These are phyloP conservation scores for Rhizoclosmatium globosum DNA, from an alignment of 192 early-diverging fungal species.

Conservation along the genomic window DNA sequence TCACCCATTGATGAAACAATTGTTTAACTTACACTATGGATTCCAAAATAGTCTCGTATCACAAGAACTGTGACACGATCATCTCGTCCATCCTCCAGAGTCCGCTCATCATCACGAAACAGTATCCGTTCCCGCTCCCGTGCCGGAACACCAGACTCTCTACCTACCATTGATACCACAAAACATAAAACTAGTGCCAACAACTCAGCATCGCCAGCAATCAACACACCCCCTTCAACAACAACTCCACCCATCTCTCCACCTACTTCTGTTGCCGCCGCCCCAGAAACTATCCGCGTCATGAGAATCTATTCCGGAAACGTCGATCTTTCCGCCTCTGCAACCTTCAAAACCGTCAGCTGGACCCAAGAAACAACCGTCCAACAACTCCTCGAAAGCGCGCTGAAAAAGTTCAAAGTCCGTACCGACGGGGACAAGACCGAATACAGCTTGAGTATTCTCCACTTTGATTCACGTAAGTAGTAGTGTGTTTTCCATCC, in stretches of 20 bases:
- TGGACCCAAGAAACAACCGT: conserved; percentile 50
- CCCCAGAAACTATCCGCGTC: conserved; percentile 54
- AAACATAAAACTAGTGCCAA: too few species aligned
- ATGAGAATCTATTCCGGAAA: conserved; percentile 61
- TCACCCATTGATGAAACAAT: too few species aligned
- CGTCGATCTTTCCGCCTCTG: conserved; percentile 52
- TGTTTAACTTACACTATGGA: too few species aligned
- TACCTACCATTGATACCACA: neutral
- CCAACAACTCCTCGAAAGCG: conserved; percentile 38
- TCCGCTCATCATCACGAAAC: too few species aligned
- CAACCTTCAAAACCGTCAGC: conserved; percentile 58
- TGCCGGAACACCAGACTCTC: neutral
- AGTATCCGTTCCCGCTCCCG: neutral
- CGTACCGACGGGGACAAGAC: conserved; percentile 7
- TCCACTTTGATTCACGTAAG: conserved; percentile 55
- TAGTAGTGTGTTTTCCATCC: neutral
- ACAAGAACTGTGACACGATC: too few species aligned
- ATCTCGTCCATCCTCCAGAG: too few species aligned
- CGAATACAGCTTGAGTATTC: conserved; percentile 56
- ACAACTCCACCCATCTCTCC: neutral
- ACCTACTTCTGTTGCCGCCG: neutral
- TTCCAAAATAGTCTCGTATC: too few species aligned
- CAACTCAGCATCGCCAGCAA: too few species aligned
- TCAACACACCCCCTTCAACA: neutral
- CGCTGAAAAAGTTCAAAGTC: conserved; percentile 51